A percentile compares a stretch with the other conserved stretches of the same genome.
phyloP scores from a whole-genome alignment of 2,329 filamentous ascomycete genomes.

The Zymoseptoria brevis region DNA sequence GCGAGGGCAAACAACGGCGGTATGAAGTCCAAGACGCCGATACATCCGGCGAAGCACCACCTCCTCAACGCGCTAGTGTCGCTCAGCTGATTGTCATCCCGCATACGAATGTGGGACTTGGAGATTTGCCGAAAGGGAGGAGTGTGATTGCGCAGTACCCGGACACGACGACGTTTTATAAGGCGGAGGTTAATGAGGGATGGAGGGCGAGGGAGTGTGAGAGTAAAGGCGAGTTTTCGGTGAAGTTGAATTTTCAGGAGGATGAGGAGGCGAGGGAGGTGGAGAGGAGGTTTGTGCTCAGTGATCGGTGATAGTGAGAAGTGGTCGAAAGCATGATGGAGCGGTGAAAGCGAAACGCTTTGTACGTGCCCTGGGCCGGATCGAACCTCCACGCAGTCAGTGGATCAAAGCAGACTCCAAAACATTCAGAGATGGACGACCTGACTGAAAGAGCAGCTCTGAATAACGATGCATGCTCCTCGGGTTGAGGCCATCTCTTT shows the following conservation, averaged over 20 bases:
- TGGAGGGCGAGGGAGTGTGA: constrained; percentile 30
- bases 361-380: too few species aligned
- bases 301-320: constrained; percentile 22
- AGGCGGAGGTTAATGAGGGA: constrained; percentile 40
- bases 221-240: constrained; percentile 27
- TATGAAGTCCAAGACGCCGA: constrained; percentile 48
- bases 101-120: constrained; percentile 33
- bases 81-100: constrained; percentile 41
- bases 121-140: constrained; percentile 35
- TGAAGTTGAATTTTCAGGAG: constrained; percentile 41
- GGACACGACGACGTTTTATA: constrained; percentile 47
- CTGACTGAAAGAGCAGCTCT: too few species aligned
- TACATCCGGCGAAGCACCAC: constrained; percentile 23
- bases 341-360: too few species aligned
- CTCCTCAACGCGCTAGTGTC: constrained; percentile 37
- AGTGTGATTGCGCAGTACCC: constrained; percentile 45
- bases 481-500: too few species aligned
- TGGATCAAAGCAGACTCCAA: too few species aligned
- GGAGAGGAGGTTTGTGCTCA: constrained; percentile 44
- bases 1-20: constrained; percentile 45
- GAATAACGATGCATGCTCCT: too few species aligned
- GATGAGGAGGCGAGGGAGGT: constrained; percentile 44
- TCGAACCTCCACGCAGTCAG: too few species aligned
- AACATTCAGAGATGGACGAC: too few species aligned
- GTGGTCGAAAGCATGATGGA: too few species aligned